Conservation (phyloP, 2,329 filamentous ascomycete genomes). For the Penicillium sp. region DNA sequence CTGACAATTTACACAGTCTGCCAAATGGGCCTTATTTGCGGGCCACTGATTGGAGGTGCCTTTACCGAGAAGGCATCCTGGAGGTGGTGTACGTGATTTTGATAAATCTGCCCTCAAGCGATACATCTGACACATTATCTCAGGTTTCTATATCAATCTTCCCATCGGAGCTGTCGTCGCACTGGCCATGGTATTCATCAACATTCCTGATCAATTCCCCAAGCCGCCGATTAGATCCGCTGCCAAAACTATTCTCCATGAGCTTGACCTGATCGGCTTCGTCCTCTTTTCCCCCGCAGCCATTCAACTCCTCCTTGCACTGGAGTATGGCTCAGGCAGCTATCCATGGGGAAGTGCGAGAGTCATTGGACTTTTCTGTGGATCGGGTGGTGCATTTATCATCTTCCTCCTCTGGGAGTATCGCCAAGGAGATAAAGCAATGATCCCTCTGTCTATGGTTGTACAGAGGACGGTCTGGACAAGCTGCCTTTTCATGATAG, state of each 20-base stretch:
- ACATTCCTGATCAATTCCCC: conserved; percentile 16
- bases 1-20: conserved; percentile 7
- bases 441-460: conserved; percentile 42
- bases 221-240: conserved; percentile 16
- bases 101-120: background rate
- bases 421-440: conserved; percentile 43
- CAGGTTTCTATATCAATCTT: conserved; percentile 45
- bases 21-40: conserved; percentile 13
- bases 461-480: conserved; percentile 37
- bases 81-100: conserved; percentile 21
- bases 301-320: conserved; percentile 47
- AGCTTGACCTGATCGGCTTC: conserved; percentile 25
- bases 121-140: background rate
- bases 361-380: conserved; percentile 51
- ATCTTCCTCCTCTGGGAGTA: conserved; percentile 43
- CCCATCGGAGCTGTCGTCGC: conserved; percentile 36
- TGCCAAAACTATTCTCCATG: conserved; percentile 5
- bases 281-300: conserved; percentile 32
- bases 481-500: conserved; percentile 14
- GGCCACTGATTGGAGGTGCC: conserved; percentile 18
- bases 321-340: conserved; percentile 47
- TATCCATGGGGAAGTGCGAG: conserved; percentile 39
- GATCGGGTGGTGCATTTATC: conserved; percentile 40
- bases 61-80: conserved; percentile 21
- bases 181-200: conserved; percentile 30